These are phyloP conservation scores for Fusarium metavorans DNA, from an alignment of 2,329 filamentous ascomycete species.

Conservation along the genomic window DNA sequence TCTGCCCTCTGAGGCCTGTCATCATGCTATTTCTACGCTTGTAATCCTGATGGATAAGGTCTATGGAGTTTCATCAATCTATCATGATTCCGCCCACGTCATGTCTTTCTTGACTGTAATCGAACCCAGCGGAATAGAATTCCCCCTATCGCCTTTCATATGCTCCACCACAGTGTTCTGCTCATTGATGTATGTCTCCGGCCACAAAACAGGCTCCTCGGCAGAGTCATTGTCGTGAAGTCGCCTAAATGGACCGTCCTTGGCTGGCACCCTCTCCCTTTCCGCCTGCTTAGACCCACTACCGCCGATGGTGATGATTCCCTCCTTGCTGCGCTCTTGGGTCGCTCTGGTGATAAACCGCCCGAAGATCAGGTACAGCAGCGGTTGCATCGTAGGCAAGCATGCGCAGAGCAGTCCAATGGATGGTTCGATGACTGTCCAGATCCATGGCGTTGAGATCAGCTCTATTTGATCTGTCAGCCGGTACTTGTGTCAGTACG, in stretches of 20 bases:
- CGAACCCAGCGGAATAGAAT: background rate
- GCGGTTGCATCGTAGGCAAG: background rate
- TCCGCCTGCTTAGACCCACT: background rate
- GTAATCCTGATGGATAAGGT: background rate
- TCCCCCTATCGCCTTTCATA: background rate
- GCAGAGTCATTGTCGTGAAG: slow-evolving; percentile 1
- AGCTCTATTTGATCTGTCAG: background rate
- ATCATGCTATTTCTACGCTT: background rate
- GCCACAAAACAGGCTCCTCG: background rate
- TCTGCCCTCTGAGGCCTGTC: background rate
- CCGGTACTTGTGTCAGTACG: background rate
- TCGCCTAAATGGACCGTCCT: background rate
- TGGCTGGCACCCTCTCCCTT: background rate
- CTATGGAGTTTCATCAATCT: background rate
- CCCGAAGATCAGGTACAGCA: background rate
- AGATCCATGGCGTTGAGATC: background rate
- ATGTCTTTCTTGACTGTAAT: slow-evolving; percentile 2
- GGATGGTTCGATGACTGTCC: background rate
- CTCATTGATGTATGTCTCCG: background rate
- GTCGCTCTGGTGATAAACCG: background rate
- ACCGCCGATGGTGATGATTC: background rate
- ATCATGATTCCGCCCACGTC: background rate
- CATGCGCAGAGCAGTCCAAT: background rate
- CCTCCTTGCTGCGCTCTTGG: slow-evolving; percentile 1
- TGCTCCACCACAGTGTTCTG: background rate